Evolutionary conservation across 495 filamentous ascomycete species (phyloP).

Genomic region (Neurospora sp.): DNA sequence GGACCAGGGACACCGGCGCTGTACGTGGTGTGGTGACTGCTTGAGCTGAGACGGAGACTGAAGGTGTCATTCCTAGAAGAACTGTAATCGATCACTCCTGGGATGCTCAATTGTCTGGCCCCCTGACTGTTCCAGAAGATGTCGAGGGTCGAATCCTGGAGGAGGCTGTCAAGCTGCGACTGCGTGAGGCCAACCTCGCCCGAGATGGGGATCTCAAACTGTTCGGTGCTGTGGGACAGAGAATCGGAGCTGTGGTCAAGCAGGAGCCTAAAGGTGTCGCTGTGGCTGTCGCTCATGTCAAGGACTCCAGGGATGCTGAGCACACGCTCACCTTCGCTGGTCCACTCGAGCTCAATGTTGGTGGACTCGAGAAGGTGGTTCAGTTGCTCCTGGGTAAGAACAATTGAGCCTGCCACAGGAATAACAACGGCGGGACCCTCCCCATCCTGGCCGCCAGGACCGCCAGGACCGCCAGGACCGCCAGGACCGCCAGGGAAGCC

Average conservation of each 20-base stretch:
- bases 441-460: too few relatives aligned
- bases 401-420: neutral
- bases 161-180: neutral
- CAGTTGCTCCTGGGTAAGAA: neutral
- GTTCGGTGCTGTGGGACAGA: neutral
- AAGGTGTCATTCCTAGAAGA: neutral
- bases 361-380: neutral
- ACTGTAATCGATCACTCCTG: neutral
- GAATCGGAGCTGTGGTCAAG: neutral
- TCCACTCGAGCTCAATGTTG: neutral
- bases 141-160: neutral
- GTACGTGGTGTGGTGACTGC: neutral
- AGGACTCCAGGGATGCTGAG: neutral
- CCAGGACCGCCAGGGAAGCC: too few relatives aligned
- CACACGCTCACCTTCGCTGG: neutral
- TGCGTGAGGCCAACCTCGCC: neutral
- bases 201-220: neutral
- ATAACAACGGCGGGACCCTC: neutral
- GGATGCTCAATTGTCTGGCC: neutral
- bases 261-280: neutral
- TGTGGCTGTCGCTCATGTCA: neutral
- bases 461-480: too few relatives aligned
- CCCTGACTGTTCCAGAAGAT: neutral
- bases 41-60: neutral
- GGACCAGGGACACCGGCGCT: neutral